Base-by-base conservation (phyloP, 2,329 filamentous ascomycete genomes). In the Fusarium sp. region DNA sequence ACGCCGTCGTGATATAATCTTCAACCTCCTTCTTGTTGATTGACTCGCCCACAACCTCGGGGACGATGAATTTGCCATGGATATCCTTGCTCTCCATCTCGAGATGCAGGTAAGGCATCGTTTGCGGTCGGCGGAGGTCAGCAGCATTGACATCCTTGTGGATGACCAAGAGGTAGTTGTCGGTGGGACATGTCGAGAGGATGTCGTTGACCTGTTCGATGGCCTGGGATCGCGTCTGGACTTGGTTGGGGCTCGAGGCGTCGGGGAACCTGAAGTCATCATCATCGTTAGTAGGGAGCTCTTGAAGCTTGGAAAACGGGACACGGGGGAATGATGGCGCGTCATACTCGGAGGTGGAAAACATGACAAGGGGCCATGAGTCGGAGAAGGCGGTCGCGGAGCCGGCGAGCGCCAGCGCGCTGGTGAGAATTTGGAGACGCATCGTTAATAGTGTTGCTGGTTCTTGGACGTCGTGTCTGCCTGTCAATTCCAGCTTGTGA, bases 311-410 rank as follows among this genome's bases (percentile, higher is more conserved):
- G 36, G 51, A 61, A 53, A 53, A 62, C 50, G 23, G 51, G 46
- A 34, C 58, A 55, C 61, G 58, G 50, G 55, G 16, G 23, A 16
- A 49, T 25, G 54, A 53, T 44, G 60, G 64, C 61, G 61, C 67
- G 59, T 66, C 90, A 75, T 90, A 97, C 94, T 90, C 84, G 68
- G 91, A 87, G 49, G 91, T 95, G 31, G 95, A 97, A 79, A 96
- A 90, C 71, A 97, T 83, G 77, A 97, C 87, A 80, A 97, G 96
- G 16, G 96, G 95, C 59, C 93, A 94, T 2, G 94, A 93, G 80
- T 97, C 91, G 68, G 88, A 89, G 79, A 97, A 96, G 25, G 93
- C 94, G 67, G 88, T 83, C 46, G 85, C 89, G 23, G 85, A 84
- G 65, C 86, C 84, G 71, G 87, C 84, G 74, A 87, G 80, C 70